Evolutionary conservation across 192 early-diverging fungal species (phyloP), one percentile per base, ranked within the genome.

Genomic region (Ambispora gerdemannii): DNA sequence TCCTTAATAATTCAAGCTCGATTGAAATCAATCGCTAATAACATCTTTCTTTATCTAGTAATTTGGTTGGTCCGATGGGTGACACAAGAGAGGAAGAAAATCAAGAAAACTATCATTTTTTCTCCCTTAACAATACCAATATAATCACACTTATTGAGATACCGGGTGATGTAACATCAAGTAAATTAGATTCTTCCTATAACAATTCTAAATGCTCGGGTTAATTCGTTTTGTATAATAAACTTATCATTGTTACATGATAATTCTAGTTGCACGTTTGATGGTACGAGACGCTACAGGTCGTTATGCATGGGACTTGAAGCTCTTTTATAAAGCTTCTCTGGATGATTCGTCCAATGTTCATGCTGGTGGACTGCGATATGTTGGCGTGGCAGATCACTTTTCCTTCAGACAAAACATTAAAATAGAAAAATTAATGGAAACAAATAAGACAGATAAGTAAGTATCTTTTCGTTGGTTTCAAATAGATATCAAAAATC

Each of bases 221-320:
- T 43, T 15, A 43, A 15, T 15, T 43, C 38, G 15, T 43, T 10
- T 43, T 43, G 15, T n/a, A n/a, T n/a, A n/a, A n/a, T n/a, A n/a
- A n/a, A n/a, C n/a, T n/a, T n/a, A n/a, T n/a, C n/a, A n/a, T n/a
- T n/a, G n/a, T n/a, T n/a, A n/a, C n/a, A n/a, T n/a, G n/a, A n/a
- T n/a, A n/a, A n/a, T n/a, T n/a, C 22, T 71, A 82, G 80, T 34
- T 28, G 77, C 82, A 10, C 80, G 91, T 24, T 71, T 92, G 19
- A 83, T 91, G 28, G 74, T 93, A 30, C 82, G 93, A 50, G 86
- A 94, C 68, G 78, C 87, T 50, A 90, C 90, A 11, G 93, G 93
- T 3, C 81, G 89, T 24, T 94, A 92, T 77, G 78, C 82, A 2
- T 95, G 93, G 93, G 92, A 95, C 64, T 80, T 81, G 7, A 77